Evolutionary conservation across 108 stramenopile species (phyloP), one percentile per base, ranked within the genome.

Genomic region (Epithemia pelagica): DNA sequence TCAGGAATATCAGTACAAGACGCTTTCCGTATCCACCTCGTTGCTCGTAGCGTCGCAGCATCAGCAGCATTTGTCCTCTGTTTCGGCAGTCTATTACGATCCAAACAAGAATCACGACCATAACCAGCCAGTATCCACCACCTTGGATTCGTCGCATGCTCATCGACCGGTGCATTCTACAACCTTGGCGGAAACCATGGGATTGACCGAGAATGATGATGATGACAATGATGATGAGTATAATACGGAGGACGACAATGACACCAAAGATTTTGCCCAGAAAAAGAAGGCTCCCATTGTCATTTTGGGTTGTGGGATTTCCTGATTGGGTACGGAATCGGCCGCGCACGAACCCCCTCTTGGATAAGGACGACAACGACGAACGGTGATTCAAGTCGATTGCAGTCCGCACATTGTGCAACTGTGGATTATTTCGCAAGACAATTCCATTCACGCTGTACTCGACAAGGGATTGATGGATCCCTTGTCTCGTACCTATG

Each of bases 401-500:
- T 79, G 87, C 1, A 81, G 81, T 21, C 69, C 81, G 15, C 74
- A 74, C 8, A 72, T 83, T 27, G 77, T 46, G 5, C 15, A 46
- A 5, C 15, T 91, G 21, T 85, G 85, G 24, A 46, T 71, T 82
- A 21, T 82, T 91, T 65, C 37, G 37, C 72, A 75, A 51, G 64
- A 76, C n/a, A 71, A 60, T 1, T 78, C 82, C 71, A 76, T 92
- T 10, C 70, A 79, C 55, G 88, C 86, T 23, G 79, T 85, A 28
- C 27, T 92, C 20, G 91, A 92, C 75, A 92, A 92, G 74, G 91
- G 91, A 22, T 71, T 92, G 67, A 53, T 92, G 27, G 91, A 92
- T 75, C 81, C 78, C 15, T 61, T 92, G 2, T 89, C 80, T 74
- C 81, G 86, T 69, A 76, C 77, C 64, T 72, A 76, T 58, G 77